Percentiles rank a stretch among this genome's conserved stretches.
Evolutionary conservation across 176 grass and related monocot species (phyloP).

Genomic region (Triticum turgidum): DNA sequence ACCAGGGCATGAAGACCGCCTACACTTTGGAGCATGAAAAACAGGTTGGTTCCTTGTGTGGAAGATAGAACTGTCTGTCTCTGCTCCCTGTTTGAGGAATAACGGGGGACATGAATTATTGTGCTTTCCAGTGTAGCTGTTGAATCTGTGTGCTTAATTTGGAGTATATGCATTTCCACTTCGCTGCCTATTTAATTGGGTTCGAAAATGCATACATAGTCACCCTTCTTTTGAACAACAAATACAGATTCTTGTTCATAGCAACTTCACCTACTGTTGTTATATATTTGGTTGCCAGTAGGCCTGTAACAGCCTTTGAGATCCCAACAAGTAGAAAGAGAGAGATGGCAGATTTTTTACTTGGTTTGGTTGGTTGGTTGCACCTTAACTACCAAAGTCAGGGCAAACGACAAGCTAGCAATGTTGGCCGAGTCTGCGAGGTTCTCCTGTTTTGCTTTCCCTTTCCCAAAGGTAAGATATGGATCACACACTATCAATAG

Average conservation of each 20-base stretch:
- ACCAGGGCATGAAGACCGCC: not conserved
- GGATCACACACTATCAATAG: not conserved
- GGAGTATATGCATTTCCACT: not conserved
- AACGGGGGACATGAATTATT: not conserved
- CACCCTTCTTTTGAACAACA: not conserved
- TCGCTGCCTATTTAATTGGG: no score
- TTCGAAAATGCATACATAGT: not conserved
- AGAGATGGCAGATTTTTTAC: not conserved
- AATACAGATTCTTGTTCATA: not conserved
- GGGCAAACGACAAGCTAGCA: not conserved
- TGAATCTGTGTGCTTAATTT: not conserved
- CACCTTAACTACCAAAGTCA: not conserved
- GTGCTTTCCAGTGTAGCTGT: not conserved
- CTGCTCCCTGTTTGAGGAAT: not conserved
- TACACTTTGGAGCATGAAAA: slow-evolving; percentile 4
- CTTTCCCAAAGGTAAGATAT: not conserved
- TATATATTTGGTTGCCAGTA: no score
- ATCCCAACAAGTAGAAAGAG: not conserved
- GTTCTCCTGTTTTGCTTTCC: not conserved
- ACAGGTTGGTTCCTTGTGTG: slow-evolving; percentile 11
- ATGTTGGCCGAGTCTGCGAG: not conserved
- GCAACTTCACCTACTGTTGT: not conserved
- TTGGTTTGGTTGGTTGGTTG: not conserved
- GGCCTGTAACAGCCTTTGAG: not conserved
- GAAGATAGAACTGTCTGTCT: not conserved